A percentile compares a stretch with the other conserved stretches of the same genome.
Conservation (phyloP, 2,329 filamentous ascomycete species). For the Aspergillus caelatus region DNA sequence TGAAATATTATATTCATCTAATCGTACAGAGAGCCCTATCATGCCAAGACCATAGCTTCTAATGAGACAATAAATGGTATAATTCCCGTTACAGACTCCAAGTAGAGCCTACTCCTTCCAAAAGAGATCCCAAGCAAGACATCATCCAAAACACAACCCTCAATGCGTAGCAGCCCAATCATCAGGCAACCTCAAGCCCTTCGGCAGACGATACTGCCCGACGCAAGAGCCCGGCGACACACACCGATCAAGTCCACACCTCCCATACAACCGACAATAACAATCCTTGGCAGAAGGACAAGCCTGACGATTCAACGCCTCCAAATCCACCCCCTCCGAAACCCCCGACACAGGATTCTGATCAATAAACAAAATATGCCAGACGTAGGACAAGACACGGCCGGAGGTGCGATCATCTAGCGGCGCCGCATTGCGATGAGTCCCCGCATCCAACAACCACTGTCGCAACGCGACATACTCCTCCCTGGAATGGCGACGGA, state of each 20-base stretch:
- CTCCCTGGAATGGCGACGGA: constrained; percentile 52
- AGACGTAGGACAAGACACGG: constrained; percentile 53
- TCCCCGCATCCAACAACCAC: constrained; percentile 53
- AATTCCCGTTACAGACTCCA: neutral
- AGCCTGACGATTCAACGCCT: constrained; percentile 38
- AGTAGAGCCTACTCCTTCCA: too few relatives aligned
- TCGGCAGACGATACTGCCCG: constrained; percentile 45
- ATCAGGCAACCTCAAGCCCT: constrained; percentile 39
- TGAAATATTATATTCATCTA: neutral
- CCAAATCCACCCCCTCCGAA: constrained; percentile 33
- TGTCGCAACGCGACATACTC: constrained; percentile 58
- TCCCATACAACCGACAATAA: constrained; percentile 50
- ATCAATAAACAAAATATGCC: constrained; percentile 53
- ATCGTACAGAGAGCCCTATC: neutral
- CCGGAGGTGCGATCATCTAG: constrained; percentile 48
- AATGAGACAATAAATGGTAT: neutral
- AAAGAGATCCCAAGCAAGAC: neutral
- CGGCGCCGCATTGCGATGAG: constrained; percentile 35
- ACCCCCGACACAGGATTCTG: constrained; percentile 9
- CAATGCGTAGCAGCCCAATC: constrained; percentile 36
- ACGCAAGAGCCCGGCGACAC: constrained; percentile 35
- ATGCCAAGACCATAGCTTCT: too few relatives aligned
- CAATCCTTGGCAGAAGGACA: constrained; percentile 46
- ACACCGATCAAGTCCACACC: constrained; percentile 40
- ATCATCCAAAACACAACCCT: neutral